These are phyloP conservation scores for Dioscorea zingiberensis DNA, from an alignment of 106 monocot genomes.

Conservation along the genomic window DNA sequence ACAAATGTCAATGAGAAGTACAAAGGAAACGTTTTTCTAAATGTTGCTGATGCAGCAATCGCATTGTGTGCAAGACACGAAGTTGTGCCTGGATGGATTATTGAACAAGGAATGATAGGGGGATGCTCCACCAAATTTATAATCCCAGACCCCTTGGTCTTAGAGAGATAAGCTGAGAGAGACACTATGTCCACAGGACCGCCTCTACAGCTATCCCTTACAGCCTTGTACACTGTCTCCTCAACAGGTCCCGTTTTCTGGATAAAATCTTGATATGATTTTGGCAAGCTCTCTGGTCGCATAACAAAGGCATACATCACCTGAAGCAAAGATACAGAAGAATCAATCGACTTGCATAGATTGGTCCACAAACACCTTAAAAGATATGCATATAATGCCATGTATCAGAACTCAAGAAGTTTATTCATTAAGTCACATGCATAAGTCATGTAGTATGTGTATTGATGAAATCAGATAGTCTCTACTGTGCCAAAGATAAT, in stretches of 20 bases:
- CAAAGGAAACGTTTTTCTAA: conserved; percentile 93
- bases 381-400: no score
- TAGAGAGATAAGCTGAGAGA: conserved; percentile 66
- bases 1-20: conserved; percentile 99
- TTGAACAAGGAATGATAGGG: conserved; percentile 84
- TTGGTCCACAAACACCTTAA: no score
- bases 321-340: conserved; percentile 29
- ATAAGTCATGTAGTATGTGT: no score
- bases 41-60: conserved; percentile 64
- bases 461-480: no score
- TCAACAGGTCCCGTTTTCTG: conserved; percentile 96
- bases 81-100: conserved; percentile 75
- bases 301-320: conserved; percentile 99
- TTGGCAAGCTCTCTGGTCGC: conserved; percentile 96
- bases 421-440: no score
- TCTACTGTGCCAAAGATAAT: no score
- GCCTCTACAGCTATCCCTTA: conserved; percentile 85
- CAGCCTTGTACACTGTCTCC: conserved; percentile 88
- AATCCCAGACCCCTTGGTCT: conserved; percentile 35
- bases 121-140: conserved; percentile 49
- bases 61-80: conserved; percentile 76
- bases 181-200: conserved; percentile 56
- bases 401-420: no score
- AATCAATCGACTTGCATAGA: no score
- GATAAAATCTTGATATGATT: conserved; percentile 97